These are phyloP conservation scores for Tetradesmus lagerheimii DNA, from an alignment of 139 green algal species.

Conservation along the genomic window DNA sequence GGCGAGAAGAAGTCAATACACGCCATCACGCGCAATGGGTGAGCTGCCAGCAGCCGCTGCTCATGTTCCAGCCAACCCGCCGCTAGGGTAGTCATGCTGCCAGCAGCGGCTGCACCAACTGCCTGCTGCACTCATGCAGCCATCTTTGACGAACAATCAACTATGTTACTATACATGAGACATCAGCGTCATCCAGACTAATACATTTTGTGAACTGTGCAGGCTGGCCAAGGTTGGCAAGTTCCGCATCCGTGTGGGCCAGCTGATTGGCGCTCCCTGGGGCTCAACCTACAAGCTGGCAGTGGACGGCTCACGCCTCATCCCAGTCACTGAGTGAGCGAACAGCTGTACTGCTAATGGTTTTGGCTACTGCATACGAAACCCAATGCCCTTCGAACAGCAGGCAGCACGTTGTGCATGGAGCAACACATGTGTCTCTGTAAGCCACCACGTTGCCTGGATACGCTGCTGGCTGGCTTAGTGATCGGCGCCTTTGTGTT, in stretches of 20 bases:
- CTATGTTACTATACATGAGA: no score
- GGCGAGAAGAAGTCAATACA: slow-evolving; percentile 68
- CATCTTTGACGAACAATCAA: no score
- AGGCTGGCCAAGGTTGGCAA: slow-evolving; percentile 42
- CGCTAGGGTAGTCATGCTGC: not conserved
- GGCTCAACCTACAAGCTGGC: slow-evolving; percentile 46
- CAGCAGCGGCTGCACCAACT: not conserved
- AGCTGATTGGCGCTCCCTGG: slow-evolving; percentile 38
- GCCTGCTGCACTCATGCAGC: not conserved
- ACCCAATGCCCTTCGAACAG: no score
- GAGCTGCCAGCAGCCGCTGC: not conserved
- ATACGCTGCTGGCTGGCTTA: no score
- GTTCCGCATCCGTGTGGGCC: slow-evolving; percentile 12
- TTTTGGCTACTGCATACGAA: no score
- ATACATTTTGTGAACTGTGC: not conserved
- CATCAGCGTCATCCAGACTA: no score
- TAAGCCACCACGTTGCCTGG: no score
- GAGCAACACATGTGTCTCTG: not conserved
- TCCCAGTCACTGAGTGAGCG: slow-evolving; percentile 51
- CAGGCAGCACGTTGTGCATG: not conserved
- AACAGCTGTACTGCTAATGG: no score
- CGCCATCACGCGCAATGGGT: slow-evolving; percentile 50
- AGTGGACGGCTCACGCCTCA: slow-evolving; percentile 49
- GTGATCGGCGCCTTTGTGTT: no score
- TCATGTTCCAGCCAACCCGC: not conserved